These are phyloP conservation scores for Fusarium odoratissimum DNA, from an alignment of 2,329 filamentous ascomycete genomes.

Conservation along the genomic window DNA sequence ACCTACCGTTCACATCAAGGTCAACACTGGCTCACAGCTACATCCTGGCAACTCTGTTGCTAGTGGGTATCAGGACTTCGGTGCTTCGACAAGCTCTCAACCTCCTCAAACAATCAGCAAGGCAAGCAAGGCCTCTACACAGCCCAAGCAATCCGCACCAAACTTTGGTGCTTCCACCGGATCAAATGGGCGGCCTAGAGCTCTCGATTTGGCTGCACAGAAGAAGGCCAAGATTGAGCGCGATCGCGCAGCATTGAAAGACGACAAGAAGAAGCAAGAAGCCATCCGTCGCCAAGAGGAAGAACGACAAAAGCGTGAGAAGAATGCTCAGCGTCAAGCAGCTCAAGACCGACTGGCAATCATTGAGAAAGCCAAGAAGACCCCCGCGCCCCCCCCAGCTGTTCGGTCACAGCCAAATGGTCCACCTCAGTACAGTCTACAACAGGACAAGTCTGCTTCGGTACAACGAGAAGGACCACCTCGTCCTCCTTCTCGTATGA, in stretches of 20 bases:
- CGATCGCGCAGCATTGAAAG: slow-evolving; percentile 74
- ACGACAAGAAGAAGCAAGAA: slow-evolving; percentile 72
- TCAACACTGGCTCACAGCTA: slow-evolving; percentile 73
- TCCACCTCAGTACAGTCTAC: slow-evolving; percentile 58
- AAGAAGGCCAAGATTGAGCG: slow-evolving; percentile 88
- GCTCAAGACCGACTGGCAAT: slow-evolving; percentile 58
- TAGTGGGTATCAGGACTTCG: slow-evolving; percentile 64
- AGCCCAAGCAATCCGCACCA: slow-evolving; percentile 65
- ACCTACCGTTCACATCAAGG: slow-evolving; percentile 73
- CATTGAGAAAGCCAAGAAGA: slow-evolving; percentile 74
- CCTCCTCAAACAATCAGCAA: slow-evolving; percentile 68
- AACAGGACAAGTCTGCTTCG: slow-evolving; percentile 46
- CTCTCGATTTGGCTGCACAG: slow-evolving; percentile 79
- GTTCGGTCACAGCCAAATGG: slow-evolving; percentile 65
- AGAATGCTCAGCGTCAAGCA: slow-evolving; percentile 65
- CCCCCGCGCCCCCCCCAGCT: slow-evolving; percentile 70
- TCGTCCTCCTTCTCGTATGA: slow-evolving; percentile 69
- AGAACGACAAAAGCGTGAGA: slow-evolving; percentile 72
- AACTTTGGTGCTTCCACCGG: slow-evolving; percentile 69
- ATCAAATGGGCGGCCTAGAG: slow-evolving; percentile 74
- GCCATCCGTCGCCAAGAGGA: slow-evolving; percentile 69
- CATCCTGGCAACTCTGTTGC: slow-evolving; percentile 69
- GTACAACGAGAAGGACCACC: slow-evolving; percentile 50
- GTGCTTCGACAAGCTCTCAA: slow-evolving; percentile 48
- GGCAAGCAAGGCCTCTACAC: slow-evolving; percentile 73